Base-by-base conservation (phyloP, 1,284 basidiomycete genomes). In the Abortiporus biennis region DNA sequence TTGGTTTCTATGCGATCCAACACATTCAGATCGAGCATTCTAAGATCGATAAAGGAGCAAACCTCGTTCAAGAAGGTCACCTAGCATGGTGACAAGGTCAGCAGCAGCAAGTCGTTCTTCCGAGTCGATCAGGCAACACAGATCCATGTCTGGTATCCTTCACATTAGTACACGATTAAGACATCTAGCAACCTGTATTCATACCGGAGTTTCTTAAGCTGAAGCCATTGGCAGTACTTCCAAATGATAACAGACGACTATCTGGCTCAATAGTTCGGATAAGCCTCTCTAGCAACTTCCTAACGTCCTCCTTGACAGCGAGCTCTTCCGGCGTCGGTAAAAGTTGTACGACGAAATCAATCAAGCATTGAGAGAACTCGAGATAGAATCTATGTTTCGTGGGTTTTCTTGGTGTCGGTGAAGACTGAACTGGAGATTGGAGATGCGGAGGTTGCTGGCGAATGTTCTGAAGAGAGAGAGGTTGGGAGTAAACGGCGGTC, bases 201-300 rank as follows among this genome's bases (percentile, higher is more conserved):
- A 57, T 51, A 90, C 92, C 93, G 48, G 92, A 97, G 68, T 97
- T 95, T 52, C 90, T 76, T 56, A 97, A 76, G 56, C 91, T 93
- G 68, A 92, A 95, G 57, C 85, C 92, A 63, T 92, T 97, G 38
- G 85, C 94, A 52, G 90, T 96, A 63, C 87, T 92, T 29, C 95
- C 95, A 62, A 99, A 99, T 38, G 92, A 92, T 53, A 96, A 68
- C 54, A 99, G 71, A 49, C 90, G 83, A 52, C 90, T 90, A 52
- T 92, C 81, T 32, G 92, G 93, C 64, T 94, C 90, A 64, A 99
- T 91, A 43, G 88, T 92, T 61, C 89, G 81, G 62, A 96, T 95
- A 63, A 98, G 80, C 51, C 89, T 80, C 71, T 98, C 92, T 44
- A 99, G 85, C 59, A 94, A 76, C 63, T 92, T 88, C 56, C 95